Evolutionary conservation across 2,329 filamentous ascomycete genomes (phyloP).

Genomic region (Cladosporium sp.): DNA sequence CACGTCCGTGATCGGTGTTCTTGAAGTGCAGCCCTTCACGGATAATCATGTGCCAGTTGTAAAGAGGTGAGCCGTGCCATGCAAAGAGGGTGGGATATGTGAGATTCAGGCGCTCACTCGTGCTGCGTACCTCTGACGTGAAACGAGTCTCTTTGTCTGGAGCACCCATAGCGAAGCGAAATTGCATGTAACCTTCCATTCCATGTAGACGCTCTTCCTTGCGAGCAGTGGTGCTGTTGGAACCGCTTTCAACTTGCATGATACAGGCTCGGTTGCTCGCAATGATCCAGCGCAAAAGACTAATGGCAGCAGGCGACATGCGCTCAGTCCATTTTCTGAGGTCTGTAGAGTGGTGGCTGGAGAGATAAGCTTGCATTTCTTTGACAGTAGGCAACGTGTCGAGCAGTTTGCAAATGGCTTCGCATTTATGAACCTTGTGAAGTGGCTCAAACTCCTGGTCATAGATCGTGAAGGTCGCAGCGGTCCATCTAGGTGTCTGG

Average conservation of each 20-base stretch:
- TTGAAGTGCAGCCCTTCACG: conserved; percentile 74
- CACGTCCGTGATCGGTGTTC: conserved; percentile 57
- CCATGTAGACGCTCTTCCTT: conserved; percentile 51
- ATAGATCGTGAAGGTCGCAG: conserved; percentile 43
- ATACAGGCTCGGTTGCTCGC: conserved; percentile 87
- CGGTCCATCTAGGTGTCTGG: conserved; percentile 25
- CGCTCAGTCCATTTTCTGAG: conserved; percentile 51
- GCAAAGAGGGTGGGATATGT: conserved; percentile 69
- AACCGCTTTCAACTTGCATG: conserved; percentile 59
- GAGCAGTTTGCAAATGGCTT: conserved; percentile 49
- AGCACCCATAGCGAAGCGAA: conserved; percentile 80
- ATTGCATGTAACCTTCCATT: conserved; percentile 68
- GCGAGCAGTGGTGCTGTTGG: conserved; percentile 1
- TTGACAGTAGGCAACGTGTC: conserved; percentile 57
- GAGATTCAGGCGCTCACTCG: conserved; percentile 36
- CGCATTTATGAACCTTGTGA: conserved; percentile 40
- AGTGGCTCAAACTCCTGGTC: conserved; percentile 56
- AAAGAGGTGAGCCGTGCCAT: conserved; percentile 73
- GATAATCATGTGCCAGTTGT: conserved; percentile 88
- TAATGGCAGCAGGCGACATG: conserved; percentile 61
- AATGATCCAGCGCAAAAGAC: conserved; percentile 78
- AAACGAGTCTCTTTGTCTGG: conserved; percentile 83
- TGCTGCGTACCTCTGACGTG: conserved; percentile 53
- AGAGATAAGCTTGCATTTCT: conserved; percentile 51
- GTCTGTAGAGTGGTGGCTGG: conserved; percentile 33